These are phyloP conservation scores for Tetradesmus obliquus DNA, from an alignment of 139 green algal genomes.

Conservation along the genomic window DNA sequence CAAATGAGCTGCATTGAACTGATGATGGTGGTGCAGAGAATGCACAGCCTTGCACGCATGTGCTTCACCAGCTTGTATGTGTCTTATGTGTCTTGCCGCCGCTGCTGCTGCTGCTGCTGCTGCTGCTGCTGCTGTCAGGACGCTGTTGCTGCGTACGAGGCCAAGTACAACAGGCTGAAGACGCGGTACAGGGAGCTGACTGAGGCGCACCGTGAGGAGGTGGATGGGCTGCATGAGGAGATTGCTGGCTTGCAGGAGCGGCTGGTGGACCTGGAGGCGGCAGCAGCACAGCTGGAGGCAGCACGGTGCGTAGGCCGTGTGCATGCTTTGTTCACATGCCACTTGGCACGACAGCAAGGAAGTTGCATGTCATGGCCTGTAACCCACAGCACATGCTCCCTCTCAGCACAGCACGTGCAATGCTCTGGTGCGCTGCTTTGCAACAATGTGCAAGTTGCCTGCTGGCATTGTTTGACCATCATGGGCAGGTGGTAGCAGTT, in stretches of 20 bases:
- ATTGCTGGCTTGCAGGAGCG: constrained; percentile 46
- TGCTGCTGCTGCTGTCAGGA: constrained; percentile 15
- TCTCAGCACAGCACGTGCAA: too few relatives aligned
- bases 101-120: neutral
- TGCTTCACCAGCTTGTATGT: too few relatives aligned
- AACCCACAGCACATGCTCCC: too few relatives aligned
- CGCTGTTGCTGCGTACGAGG: constrained; percentile 58
- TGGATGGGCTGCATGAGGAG: constrained; percentile 58
- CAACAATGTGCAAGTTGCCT: neutral
- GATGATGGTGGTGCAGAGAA: too few relatives aligned
- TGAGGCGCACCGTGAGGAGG: constrained; percentile 52
- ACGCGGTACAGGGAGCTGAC: constrained; percentile 60
- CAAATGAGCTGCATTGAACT: too few relatives aligned
- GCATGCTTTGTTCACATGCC: neutral
- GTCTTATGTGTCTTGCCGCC: too few relatives aligned
- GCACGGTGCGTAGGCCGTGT: neutral
- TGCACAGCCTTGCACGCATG: too few relatives aligned
- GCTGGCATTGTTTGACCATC: too few relatives aligned
- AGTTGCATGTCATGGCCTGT: too few relatives aligned
- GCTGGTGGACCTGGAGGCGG: constrained; percentile 34
- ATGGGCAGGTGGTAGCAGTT: neutral
- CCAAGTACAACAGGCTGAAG: constrained; percentile 67
- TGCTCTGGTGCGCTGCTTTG: too few relatives aligned
- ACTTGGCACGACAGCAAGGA: too few relatives aligned
- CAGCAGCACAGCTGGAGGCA: constrained; percentile 50